Base-by-base conservation (phyloP, 371 early-diverging fungal species). In the Apophysomyces variabilis region DNA sequence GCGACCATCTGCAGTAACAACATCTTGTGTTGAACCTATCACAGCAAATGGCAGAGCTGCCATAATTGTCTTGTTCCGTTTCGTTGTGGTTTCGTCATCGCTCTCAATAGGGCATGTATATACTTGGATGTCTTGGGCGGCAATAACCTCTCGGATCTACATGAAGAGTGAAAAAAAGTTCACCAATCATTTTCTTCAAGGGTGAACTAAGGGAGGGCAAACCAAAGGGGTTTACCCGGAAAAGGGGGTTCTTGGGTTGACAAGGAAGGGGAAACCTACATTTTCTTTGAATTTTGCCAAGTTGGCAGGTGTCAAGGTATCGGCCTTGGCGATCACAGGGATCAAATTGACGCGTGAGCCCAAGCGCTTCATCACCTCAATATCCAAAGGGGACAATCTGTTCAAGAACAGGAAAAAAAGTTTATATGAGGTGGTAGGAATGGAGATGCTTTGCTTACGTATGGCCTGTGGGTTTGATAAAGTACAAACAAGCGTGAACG, bases 401-500 rank as follows among this genome's bases (percentile, higher is more conserved):
- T 90, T 44, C 14, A n/a, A 8, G 21, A 66, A 26, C 45, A n/a
- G 16, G 37, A 18, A 67, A 7, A 7, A 9, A 46, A 26, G 88
- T 9, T 7, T 45, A 11, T 65, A 11, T 41, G 37, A 38, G 38
- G 0, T 26, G 32, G 32, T 26, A 26, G 32, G 32, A 26, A 26
- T 26, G 32, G 32, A 26, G 32, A 26, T 26, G 32, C 32, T 26
- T 77, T 50, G 21, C 84, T 66, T 83, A 92, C 92, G 89, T 91
- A 72, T 94, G 94, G 12, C 95, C 94, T 36, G 92, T 92, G 32
- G 96, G 95, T 41, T 93, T 88, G 67, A 97, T 93, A 73, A 97
- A 96, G 86, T 97, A 97, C 12, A 99, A 71, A 73, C 96, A 96
- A 5, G 94, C 96, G 70, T 99, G 92, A 18, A 94, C 90, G 60